A percentile compares a stretch with the other conserved stretches of the same genome.
These are phyloP conservation scores for Nicotiana noctiflora DNA, from an alignment of 257 asterid genomes.

Conservation along the genomic window DNA sequence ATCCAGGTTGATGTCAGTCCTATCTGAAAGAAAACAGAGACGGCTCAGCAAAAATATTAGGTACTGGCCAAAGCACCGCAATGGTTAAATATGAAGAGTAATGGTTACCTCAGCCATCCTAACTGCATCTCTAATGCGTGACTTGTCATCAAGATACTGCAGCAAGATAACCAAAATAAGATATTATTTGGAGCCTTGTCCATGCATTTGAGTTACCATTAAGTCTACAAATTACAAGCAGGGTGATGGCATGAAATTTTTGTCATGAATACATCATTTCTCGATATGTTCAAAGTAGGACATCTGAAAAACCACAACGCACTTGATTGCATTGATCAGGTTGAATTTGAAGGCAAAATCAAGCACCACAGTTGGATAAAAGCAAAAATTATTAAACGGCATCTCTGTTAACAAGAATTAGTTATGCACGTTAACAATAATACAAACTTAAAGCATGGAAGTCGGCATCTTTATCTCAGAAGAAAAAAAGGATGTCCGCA, in stretches of 20 bases:
- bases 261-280: background rate
- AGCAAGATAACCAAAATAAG: slow-evolving; percentile 8
- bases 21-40: slow-evolving; percentile 37
- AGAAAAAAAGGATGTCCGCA: background rate
- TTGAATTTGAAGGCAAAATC: background rate
- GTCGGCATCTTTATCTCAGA: background rate
- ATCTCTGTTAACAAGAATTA: background rate
- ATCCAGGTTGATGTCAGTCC: slow-evolving; percentile 56
- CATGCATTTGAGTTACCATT: background rate
- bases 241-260: background rate
- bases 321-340: background rate
- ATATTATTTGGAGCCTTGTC: background rate
- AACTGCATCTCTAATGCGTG: slow-evolving; percentile 58
- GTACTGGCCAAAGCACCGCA: background rate
- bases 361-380: background rate
- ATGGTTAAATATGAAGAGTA: slow-evolving; percentile 15
- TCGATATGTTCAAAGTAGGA: background rate
- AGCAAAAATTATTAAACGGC: background rate
- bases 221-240: background rate
- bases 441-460: background rate
- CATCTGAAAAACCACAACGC: background rate
- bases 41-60: slow-evolving; percentile 5
- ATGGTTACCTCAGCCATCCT: slow-evolving; percentile 53
- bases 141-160: slow-evolving; percentile 88
- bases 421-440: background rate